Percentiles rank a stretch among this genome's conserved stretches.
These are phyloP conservation scores for Gigaspora rosea DNA, from an alignment of 192 early-diverging fungal genomes.

Conservation along the genomic window DNA sequence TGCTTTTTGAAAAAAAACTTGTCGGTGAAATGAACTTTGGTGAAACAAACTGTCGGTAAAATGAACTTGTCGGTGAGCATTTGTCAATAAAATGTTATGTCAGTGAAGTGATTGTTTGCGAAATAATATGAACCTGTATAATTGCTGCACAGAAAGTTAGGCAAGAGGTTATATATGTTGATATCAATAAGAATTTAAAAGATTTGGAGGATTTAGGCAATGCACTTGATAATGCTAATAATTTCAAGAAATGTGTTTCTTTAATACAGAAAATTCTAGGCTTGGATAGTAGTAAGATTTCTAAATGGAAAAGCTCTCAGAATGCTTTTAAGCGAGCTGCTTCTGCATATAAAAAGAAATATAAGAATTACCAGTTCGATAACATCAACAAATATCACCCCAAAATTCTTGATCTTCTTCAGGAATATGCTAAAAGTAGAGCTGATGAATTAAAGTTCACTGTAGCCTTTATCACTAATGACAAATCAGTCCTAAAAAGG, in stretches of 20 bases:
- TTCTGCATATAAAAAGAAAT: background rate
- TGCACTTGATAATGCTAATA: background rate
- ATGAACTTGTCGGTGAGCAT: too few species aligned
- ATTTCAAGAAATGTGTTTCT: constrained; percentile 6
- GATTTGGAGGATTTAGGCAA: constrained; percentile 9
- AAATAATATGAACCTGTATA: too few species aligned
- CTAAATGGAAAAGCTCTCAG: background rate
- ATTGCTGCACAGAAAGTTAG: constrained; percentile 18
- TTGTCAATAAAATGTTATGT: too few species aligned
- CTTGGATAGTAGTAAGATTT: background rate
- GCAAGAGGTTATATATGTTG: constrained; percentile 25
- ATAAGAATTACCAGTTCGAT: background rate
- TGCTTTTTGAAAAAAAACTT: too few species aligned
- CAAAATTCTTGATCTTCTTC: constrained; percentile 14
- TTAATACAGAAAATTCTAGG: background rate
- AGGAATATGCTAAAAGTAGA: constrained; percentile 19
- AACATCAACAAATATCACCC: background rate
- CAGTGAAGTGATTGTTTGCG: too few species aligned
- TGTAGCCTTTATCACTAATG: constrained; percentile 16
- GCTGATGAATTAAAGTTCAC: constrained; percentile 9
- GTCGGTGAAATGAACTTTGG: too few species aligned
- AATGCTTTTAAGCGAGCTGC: constrained; percentile 17
- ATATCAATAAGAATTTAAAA: constrained; percentile 3
- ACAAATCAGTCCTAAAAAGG: constrained; percentile 13
- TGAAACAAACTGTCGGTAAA: too few species aligned